Percentiles rank a stretch among this genome's conserved stretches.
Conservation (phyloP, 2,329 filamentous ascomycete species). For the Basipetospora chlamydospora region DNA sequence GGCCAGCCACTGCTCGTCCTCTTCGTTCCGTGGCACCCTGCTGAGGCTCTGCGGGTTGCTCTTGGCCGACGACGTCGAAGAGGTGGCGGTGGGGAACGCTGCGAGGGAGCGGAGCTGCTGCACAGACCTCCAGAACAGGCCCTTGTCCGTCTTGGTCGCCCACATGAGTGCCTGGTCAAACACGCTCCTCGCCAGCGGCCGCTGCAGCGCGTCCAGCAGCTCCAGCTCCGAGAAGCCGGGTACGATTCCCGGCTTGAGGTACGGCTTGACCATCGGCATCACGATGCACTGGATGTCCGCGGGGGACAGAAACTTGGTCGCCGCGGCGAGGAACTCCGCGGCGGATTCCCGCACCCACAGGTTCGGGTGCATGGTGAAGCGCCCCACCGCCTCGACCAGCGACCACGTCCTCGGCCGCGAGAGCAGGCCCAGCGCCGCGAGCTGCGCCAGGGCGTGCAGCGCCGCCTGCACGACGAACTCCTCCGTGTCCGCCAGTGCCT, state of each 20-base stretch:
- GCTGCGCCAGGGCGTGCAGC: slow-evolving; percentile 71
- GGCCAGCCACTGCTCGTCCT: slow-evolving; percentile 87
- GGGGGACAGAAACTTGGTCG: slow-evolving; percentile 58
- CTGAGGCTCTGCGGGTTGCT: slow-evolving; percentile 41
- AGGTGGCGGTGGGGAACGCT: slow-evolving; percentile 46
- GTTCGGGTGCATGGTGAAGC: slow-evolving; percentile 89
- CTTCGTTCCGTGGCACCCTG: slow-evolving; percentile 63
- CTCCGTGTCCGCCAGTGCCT: slow-evolving; percentile 82
- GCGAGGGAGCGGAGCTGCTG: slow-evolving; percentile 47
- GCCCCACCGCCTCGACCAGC: slow-evolving; percentile 64
- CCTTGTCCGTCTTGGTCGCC: slow-evolving; percentile 68
- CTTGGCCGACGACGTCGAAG: slow-evolving; percentile 42
- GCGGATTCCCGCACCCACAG: slow-evolving; percentile 89
- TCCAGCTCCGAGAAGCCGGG: slow-evolving; percentile 54
- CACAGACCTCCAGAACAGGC: slow-evolving; percentile 74
- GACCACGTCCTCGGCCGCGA: slow-evolving; percentile 79
- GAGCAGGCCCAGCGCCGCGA: slow-evolving; percentile 77
- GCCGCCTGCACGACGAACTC: slow-evolving; percentile 90
- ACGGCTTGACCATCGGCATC: slow-evolving; percentile 65
- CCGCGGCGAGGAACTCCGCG: slow-evolving; percentile 65
- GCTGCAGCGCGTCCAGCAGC: slow-evolving; percentile 70
- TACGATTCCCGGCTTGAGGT: slow-evolving; percentile 59
- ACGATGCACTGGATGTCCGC: slow-evolving; percentile 78
- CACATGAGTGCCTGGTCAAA: slow-evolving; percentile 78
- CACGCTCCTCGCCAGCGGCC: slow-evolving; percentile 61